Evolutionary conservation across 805 yeast genomes (phyloP).

Genomic region (Nakazawaea anatomiae): DNA sequence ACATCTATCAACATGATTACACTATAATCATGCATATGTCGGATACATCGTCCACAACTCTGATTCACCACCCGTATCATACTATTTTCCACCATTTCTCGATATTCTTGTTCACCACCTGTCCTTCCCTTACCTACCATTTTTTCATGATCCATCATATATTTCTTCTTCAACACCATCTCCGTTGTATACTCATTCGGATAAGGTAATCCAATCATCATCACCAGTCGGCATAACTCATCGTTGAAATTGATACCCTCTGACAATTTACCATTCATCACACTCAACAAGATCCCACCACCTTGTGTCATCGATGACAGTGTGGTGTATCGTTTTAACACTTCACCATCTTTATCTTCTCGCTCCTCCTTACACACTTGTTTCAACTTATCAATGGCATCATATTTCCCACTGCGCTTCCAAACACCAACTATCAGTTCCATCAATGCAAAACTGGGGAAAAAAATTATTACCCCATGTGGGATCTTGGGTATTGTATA

Average conservation of each 20-base stretch:
- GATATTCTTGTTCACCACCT: constrained; percentile 44
- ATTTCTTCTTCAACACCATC: constrained; percentile 62
- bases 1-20: constrained; percentile 65
- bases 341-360: constrained; percentile 22
- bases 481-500: constrained; percentile 46
- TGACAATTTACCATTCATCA: constrained; percentile 88
- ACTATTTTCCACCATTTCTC: constrained; percentile 68
- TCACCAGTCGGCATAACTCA: constrained; percentile 78
- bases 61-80: constrained; percentile 93
- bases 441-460: constrained; percentile 79
- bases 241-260: constrained; percentile 93
- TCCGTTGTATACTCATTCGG: constrained; percentile 85
- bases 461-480: constrained; percentile 71
- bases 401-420: constrained; percentile 34
- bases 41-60: constrained; percentile 85
- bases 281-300: constrained; percentile 53
- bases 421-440: constrained; percentile 45
- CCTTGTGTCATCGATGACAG: background rate
- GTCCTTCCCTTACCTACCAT: too few species aligned
- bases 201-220: constrained; percentile 84
- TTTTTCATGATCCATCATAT: constrained; percentile 43
- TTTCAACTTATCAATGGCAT: constrained; percentile 33
- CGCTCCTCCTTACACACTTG: constrained; percentile 52
- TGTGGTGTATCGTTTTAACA: background rate
- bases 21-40: constrained; percentile 80